Evolutionary conservation across 1,284 basidiomycete genomes (phyloP).

Genomic region (Ganoderma boninense): DNA sequence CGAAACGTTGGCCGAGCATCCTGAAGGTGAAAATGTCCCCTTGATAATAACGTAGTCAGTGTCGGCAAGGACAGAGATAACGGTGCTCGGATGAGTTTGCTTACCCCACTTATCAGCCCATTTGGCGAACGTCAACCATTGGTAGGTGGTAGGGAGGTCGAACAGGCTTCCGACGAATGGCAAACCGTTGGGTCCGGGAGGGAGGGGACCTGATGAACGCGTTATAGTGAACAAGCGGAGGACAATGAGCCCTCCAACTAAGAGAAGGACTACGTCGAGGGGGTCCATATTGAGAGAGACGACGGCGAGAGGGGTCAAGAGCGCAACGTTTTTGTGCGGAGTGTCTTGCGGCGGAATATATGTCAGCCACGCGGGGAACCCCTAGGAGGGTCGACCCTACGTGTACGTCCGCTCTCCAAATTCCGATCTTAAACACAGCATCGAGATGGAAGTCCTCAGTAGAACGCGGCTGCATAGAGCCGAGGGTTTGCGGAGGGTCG

Average conservation of each 20-base stretch:
- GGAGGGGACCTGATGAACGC: conserved; percentile 18
- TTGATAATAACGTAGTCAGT: conserved; percentile 33
- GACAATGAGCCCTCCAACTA: conserved; percentile 15
- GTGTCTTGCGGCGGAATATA: not conserved
- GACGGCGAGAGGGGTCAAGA: not conserved
- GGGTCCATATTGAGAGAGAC: conserved; percentile 1
- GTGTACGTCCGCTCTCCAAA: no score
- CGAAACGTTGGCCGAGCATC: conserved; percentile 64
- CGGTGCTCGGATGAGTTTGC: not conserved
- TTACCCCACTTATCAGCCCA: conserved; percentile 54
- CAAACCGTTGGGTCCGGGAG: conserved; percentile 31
- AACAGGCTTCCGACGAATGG: conserved; percentile 35
- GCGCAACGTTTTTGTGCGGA: not conserved
- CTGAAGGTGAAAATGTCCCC: conserved; percentile 68
- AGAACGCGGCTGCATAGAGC: no score
- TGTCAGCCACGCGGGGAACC: not conserved
- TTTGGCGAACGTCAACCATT: conserved; percentile 62
- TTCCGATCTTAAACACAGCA: no score
- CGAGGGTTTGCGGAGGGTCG: no score
- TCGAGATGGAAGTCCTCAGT: no score
- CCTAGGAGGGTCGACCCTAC: not conserved
- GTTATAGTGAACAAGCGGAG: conserved; percentile 37
- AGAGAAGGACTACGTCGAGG: conserved; percentile 3
- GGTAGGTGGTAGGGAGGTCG: conserved; percentile 36
- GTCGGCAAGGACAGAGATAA: not conserved